Evolutionary conservation across 2,329 filamentous ascomycete genomes (phyloP).

Genomic region (Hymenoscyphus salicellus): DNA sequence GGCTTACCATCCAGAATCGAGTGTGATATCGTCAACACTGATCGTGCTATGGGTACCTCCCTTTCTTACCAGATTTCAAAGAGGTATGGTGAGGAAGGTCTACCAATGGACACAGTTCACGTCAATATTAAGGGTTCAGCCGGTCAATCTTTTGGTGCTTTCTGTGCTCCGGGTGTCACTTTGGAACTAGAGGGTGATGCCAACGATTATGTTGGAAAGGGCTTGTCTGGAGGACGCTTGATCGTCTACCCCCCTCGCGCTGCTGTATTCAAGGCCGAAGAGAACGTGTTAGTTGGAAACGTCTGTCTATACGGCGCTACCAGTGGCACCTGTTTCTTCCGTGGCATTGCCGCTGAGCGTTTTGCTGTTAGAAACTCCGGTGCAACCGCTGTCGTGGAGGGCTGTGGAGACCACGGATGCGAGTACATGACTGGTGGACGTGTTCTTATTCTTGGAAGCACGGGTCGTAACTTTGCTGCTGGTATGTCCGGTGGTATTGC

Average conservation of each 20-base stretch:
- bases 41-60: slow-evolving; percentile 88
- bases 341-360: slow-evolving; percentile 90
- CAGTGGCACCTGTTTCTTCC: slow-evolving; percentile 89
- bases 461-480: slow-evolving; percentile 93
- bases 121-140: slow-evolving; percentile 95
- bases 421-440: slow-evolving; percentile 99
- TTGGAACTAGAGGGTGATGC: slow-evolving; percentile 92
- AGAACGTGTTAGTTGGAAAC: slow-evolving; percentile 92
- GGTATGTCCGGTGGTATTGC: slow-evolving; percentile 99
- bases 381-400: slow-evolving; percentile 92
- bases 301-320: slow-evolving; percentile 95
- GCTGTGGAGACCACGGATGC: slow-evolving; percentile 91
- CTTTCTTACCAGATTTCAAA: slow-evolving; percentile 95
- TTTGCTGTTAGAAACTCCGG: slow-evolving; percentile 97
- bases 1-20: slow-evolving; percentile 89
- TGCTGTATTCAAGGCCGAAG: slow-evolving; percentile 91
- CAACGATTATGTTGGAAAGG: slow-evolving; percentile 97
- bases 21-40: slow-evolving; percentile 94
- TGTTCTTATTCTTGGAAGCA: slow-evolving; percentile 79
- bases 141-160: slow-evolving; percentile 94
- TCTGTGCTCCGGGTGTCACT: slow-evolving; percentile 87
- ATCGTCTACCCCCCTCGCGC: slow-evolving; percentile 90
- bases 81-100: slow-evolving; percentile 81
- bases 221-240: slow-evolving; percentile 85
- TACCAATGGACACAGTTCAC: slow-evolving; percentile 91